A percentile compares a stretch with the other conserved stretches of the same genome.
Conservation (phyloP, 1,284 basidiomycete species). For the Ceratobasidium sp. region DNA sequence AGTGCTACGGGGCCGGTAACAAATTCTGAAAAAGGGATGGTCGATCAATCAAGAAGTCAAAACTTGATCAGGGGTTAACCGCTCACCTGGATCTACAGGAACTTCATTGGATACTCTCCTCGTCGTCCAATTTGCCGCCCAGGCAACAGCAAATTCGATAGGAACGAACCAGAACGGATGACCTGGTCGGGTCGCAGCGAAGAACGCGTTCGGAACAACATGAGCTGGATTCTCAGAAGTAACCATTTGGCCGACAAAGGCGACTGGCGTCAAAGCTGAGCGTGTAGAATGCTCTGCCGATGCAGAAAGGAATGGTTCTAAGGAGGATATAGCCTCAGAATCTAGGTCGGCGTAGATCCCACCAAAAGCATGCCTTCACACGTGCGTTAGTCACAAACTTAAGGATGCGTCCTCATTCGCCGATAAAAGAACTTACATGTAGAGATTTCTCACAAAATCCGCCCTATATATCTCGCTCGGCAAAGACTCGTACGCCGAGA, state of each 20-base stretch:
- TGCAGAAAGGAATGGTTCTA: constrained; percentile 22
- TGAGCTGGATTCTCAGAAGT: constrained; percentile 30
- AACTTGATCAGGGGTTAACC: background rate
- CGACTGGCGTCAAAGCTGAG: constrained; percentile 5
- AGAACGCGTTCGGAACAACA: constrained; percentile 29
- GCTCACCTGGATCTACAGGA: constrained; percentile 37
- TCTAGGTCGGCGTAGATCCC: constrained; percentile 40
- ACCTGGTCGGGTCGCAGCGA: constrained; percentile 11
- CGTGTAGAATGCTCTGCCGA: constrained; percentile 12
- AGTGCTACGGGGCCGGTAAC: constrained; percentile 34
- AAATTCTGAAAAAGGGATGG: constrained; percentile 14
- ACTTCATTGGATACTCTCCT: background rate
- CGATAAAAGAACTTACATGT: constrained; percentile 14
- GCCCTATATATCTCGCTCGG: constrained; percentile 34
- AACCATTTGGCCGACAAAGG: constrained; percentile 31
- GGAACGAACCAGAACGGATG: constrained; percentile 36
- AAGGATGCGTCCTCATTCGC: background rate
- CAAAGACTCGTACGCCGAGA: constrained; percentile 19
- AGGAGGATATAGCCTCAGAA: constrained; percentile 25
- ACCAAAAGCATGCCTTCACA: constrained; percentile 33
- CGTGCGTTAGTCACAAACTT: background rate
- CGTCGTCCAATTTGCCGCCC: constrained; percentile 26
- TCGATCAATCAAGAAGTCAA: background rate
- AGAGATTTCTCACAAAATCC: constrained; percentile 37
- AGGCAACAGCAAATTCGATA: constrained; percentile 37